Evolutionary conservation across 129 eudicot genomes (phyloP).

Genomic region (Tagetes patula): DNA sequence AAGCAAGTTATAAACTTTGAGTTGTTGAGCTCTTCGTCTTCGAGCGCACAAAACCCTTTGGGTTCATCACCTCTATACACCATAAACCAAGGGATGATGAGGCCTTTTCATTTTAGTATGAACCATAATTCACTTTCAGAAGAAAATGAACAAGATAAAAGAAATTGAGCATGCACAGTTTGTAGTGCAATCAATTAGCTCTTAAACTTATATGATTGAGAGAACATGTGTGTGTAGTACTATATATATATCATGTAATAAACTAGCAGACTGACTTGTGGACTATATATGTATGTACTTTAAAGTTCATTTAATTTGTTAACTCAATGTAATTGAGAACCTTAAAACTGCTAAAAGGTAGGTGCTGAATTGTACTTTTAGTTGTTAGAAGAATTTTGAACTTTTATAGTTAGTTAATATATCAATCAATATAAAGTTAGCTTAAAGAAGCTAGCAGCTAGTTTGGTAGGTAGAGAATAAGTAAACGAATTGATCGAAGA

Average conservation of each 20-base stretch:
- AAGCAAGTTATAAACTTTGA: slow-evolving; percentile 41
- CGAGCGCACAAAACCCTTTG: slow-evolving; percentile 39
- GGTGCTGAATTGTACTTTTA: slow-evolving; percentile 22
- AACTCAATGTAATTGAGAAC: neutral
- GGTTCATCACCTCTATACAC: slow-evolving; percentile 40
- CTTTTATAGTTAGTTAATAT: neutral
- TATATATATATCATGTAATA: no score
- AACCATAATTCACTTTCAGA: slow-evolving; percentile 41
- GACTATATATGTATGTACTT: neutral
- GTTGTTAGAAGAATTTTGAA: slow-evolving; percentile 13
- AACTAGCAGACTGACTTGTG: neutral
- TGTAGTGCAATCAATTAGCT: neutral
- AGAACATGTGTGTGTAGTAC: slow-evolving; percentile 5
- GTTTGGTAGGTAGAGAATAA: no score
- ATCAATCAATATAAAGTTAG: no score
- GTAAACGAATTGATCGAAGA: neutral
- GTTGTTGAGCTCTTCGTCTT: slow-evolving; percentile 44
- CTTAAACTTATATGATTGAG: neutral
- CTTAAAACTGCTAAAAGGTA: neutral
- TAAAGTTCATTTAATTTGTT: slow-evolving; percentile 13
- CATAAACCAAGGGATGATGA: slow-evolving; percentile 41
- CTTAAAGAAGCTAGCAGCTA: no score
- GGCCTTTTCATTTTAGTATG: slow-evolving; percentile 54
- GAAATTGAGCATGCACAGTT: slow-evolving; percentile 26
- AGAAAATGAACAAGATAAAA: slow-evolving; percentile 39